A percentile compares a stretch with the other conserved stretches of the same genome.
Conservation (phyloP, 2,329 filamentous ascomycete genomes). For the Chaetomium sp. region DNA sequence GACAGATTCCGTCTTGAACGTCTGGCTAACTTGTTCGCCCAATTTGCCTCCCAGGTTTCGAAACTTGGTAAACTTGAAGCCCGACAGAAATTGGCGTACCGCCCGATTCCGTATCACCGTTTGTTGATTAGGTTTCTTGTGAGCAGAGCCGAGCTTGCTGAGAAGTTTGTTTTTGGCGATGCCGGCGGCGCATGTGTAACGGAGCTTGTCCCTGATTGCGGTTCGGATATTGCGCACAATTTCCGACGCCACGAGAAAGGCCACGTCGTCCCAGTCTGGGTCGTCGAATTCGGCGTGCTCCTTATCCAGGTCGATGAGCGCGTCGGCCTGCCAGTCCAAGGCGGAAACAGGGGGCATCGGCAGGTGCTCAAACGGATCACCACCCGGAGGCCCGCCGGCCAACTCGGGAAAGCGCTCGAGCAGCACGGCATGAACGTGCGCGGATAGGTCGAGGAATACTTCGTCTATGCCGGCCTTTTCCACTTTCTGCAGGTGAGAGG, state of each 20-base stretch:
- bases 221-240: conserved; percentile 77
- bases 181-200: conserved; percentile 91
- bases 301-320: conserved; percentile 75
- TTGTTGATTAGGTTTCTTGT: conserved; percentile 93
- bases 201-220: conserved; percentile 67
- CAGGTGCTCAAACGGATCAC: conserved; percentile 70
- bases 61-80: conserved; percentile 93
- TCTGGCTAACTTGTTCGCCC: conserved; percentile 80
- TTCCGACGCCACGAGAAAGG: conserved; percentile 82
- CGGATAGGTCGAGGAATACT: conserved; percentile 89
- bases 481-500: conserved; percentile 66
- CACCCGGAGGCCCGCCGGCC: conserved; percentile 65
- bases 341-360: conserved; percentile 70
- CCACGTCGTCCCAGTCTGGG: conserved; percentile 96
- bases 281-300: conserved; percentile 73
- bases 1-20: conserved; percentile 79
- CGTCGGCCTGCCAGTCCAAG: conserved; percentile 81
- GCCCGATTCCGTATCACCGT: conserved; percentile 91
- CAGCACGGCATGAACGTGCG: conserved; percentile 75
- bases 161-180: conserved; percentile 92
- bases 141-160: conserved; percentile 86
- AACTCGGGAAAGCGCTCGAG: conserved; percentile 78
- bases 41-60: conserved; percentile 93
- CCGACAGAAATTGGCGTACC: conserved; percentile 73
- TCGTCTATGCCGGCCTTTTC: conserved; percentile 97